phyloP scores from a whole-genome alignment of 305 asterid species.

The Ilex paraguariensis region DNA sequence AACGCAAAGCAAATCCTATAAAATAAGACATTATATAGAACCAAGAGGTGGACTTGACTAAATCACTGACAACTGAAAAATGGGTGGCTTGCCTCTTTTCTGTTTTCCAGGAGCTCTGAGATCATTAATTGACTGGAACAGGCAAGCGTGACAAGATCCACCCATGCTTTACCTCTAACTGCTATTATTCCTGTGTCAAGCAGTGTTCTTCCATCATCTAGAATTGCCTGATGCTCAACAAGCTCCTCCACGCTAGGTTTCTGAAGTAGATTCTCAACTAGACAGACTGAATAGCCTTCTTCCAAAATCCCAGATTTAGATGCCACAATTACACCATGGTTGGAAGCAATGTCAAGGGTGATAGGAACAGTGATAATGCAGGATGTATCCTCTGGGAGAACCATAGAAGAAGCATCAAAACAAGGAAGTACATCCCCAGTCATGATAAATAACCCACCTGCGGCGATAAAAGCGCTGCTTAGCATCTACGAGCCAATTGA shows the following conservation, averaged over 20 bases:
- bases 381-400: conserved; percentile 81
- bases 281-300: conserved; percentile 38
- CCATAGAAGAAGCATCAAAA: conserved; percentile 89
- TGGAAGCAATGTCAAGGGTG: conserved; percentile 90
- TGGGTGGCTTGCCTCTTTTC: conserved; percentile 60
- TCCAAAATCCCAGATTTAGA: conserved; percentile 38
- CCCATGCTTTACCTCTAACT: conserved; percentile 91
- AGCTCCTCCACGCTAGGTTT: conserved; percentile 82
- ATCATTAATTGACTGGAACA: conserved; percentile 69
- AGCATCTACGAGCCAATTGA: no score
- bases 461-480: neutral
- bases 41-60: no score
- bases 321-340: conserved; percentile 96
- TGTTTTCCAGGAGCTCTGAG: conserved; percentile 62
- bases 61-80: conserved; percentile 4
- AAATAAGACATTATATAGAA: neutral
- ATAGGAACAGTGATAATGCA: conserved; percentile 89
- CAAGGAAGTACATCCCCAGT: conserved; percentile 99
- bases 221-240: conserved; percentile 61
- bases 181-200: conserved; percentile 98
- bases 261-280: conserved; percentile 88
- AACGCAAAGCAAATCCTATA: neutral
- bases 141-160: conserved; percentile 70
- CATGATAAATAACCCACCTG: conserved; percentile 96
- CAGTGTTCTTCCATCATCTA: conserved; percentile 87